phyloP scores from a whole-genome alignment of 805 yeast genomes.

The Pichia heedii region DNA sequence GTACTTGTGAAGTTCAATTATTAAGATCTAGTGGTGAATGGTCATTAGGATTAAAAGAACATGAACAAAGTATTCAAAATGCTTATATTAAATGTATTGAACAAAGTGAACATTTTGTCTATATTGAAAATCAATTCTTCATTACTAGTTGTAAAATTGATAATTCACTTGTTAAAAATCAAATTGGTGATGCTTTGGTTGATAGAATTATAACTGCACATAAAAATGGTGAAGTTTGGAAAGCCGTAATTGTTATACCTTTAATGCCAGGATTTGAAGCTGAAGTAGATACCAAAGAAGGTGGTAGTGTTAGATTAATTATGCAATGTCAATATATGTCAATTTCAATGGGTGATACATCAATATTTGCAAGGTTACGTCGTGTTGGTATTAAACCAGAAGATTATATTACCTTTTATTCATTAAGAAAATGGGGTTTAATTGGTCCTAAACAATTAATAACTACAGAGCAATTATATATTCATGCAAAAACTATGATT shows the following conservation, averaged over 20 bases:
- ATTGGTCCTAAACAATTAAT: conserved; percentile 67
- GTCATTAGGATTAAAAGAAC: conserved; percentile 83
- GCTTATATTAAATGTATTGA: conserved; percentile 89
- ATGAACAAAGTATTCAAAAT: conserved; percentile 83
- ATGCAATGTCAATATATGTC: conserved; percentile 96
- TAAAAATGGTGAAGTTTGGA: conserved; percentile 69
- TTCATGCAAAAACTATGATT: conserved; percentile 86
- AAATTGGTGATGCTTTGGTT: conserved; percentile 95
- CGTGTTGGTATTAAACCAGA: conserved; percentile 80
- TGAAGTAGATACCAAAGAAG: conserved; percentile 87
- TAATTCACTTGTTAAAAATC: conserved; percentile 74
- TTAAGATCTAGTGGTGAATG: conserved; percentile 85
- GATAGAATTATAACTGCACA: conserved; percentile 90
- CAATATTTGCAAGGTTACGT: conserved; percentile 75
- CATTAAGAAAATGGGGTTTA: conserved; percentile 92
- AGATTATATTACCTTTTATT: conserved; percentile 84
- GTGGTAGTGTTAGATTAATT: conserved; percentile 88
- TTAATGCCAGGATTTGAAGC: conserved; percentile 97
- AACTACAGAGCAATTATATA: conserved; percentile 85
- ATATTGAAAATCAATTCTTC: conserved; percentile 93
- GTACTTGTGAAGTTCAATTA: conserved; percentile 88
- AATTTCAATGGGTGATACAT: conserved; percentile 80
- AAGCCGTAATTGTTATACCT: conserved; percentile 85
- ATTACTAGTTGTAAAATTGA: conserved; percentile 82
- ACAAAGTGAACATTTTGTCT: conserved; percentile 84